A percentile compares a stretch with the other conserved stretches of the same genome.
Conservation (phyloP, 1,284 basidiomycete species). For the Amylostereum chailletii region DNA sequence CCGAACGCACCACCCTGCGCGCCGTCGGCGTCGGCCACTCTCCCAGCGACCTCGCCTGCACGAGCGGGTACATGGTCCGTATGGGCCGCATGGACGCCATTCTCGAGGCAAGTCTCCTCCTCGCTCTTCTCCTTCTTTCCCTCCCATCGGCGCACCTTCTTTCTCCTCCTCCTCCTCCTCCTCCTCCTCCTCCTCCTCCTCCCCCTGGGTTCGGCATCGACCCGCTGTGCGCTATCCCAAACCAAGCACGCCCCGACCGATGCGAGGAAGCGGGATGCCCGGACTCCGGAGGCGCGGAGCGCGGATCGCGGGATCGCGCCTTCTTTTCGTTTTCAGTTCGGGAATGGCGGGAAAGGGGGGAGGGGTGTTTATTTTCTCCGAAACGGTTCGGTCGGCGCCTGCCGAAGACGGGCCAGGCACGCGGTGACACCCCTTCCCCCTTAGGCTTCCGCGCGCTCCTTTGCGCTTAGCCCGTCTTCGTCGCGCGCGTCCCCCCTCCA, state of each 20-base stretch:
- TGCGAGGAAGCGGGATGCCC: background rate
- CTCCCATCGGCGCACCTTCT: slow-evolving; percentile 9
- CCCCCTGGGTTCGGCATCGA: no score
- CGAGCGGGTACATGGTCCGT: slow-evolving; percentile 74
- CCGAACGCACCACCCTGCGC: slow-evolving; percentile 66
- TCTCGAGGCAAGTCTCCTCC: slow-evolving; percentile 54
- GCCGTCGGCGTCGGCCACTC: slow-evolving; percentile 89
- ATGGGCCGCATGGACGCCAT: slow-evolving; percentile 64
- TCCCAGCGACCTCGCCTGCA: slow-evolving; percentile 89
- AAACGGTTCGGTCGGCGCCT: no score
- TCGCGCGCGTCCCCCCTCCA: no score
- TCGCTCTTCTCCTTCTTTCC: slow-evolving; percentile 17
- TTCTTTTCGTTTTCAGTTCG: slow-evolving; percentile 1
- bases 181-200: background rate
- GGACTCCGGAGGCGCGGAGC: background rate
- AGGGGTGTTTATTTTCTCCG: no score
- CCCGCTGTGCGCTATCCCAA: no score
- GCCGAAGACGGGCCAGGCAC: no score
- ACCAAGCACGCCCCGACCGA: no score
- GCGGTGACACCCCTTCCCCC: no score
- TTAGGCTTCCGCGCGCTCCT: no score
- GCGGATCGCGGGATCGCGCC: background rate
- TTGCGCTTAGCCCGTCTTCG: no score
- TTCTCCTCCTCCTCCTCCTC: slow-evolving; percentile 1
- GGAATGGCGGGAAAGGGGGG: no score